These are phyloP conservation scores for Mikania micrantha DNA, from an alignment of 129 eudicot genomes.

Conservation along the genomic window DNA sequence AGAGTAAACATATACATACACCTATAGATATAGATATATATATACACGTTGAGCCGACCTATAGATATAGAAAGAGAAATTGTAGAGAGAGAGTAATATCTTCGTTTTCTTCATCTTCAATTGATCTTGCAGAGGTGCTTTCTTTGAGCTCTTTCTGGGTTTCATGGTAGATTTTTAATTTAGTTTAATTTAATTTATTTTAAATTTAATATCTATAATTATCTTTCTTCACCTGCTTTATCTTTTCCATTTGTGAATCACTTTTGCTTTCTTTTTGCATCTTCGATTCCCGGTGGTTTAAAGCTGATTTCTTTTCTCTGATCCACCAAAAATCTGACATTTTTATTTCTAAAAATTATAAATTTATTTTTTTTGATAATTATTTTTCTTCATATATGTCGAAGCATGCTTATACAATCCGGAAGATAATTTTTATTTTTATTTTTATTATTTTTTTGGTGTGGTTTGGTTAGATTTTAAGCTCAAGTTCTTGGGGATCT, in stretches of 20 bases:
- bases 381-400: conserved; percentile 30
- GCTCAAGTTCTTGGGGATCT: conserved; percentile 19
- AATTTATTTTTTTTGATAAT: too few species aligned
- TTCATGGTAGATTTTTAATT: neutral
- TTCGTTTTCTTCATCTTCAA: conserved; percentile 33
- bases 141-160: conserved; percentile 11
- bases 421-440: neutral
- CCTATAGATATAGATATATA: neutral
- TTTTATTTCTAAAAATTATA: neutral
- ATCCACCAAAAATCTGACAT: conserved; percentile 34
- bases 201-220: neutral
- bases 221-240: conserved; percentile 34
- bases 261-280: conserved; percentile 36
- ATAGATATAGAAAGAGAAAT: conserved; percentile 25
- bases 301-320: conserved; percentile 57
- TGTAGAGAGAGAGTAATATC: too few species aligned
- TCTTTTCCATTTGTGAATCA: conserved; percentile 26
- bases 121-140: conserved; percentile 35
- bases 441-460: neutral
- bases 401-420: conserved; percentile 43
- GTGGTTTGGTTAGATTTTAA: conserved; percentile 6
- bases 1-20: neutral
- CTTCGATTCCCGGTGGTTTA: conserved; percentile 51
- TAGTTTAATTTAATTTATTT: neutral
- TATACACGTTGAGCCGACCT: conserved; percentile 18